Evolutionary conservation across 2,329 filamentous ascomycete species (phyloP), one percentile per base, ranked within the genome.

Genomic region (Aureobasidium zeae): DNA sequence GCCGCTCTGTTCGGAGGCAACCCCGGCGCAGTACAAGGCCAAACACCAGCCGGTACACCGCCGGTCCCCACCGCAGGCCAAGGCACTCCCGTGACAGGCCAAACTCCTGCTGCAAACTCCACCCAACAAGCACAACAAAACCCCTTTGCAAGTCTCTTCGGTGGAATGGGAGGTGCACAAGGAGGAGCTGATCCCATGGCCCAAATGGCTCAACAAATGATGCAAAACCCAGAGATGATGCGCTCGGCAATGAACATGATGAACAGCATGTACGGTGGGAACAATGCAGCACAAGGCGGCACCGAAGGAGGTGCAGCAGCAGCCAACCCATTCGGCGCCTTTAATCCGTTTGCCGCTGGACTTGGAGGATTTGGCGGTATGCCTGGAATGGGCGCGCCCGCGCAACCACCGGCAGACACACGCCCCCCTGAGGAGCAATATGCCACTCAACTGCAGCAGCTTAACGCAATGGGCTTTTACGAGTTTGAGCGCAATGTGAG

Each of bases 391-490:
- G 62, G 48, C 8, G 44, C 52, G 19, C 52, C 51, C 13, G 52
- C 54, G 34, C 60, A 73, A 2, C n/a, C n/a, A n/a, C 83, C 86
- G 4, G 64, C 74, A 2, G 91, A 98, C 64, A 94, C 74, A 57
- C 76, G 89, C 49, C 88, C 91, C 4, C 89, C 91, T 0, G 91
- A 98, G 69, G 91, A 96, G 64, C 73, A 86, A 47, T 98, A 94
- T 55, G 87, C 84, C 3, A 80, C 85, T 22, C 89, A 98, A 65
- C 70, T 98, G 37, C 74, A 86, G 48, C 87, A 96, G 66, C 68
- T 98, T 50, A 98, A 98, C 62, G 91, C 96, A 52, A 98, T 98
- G 91, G 91, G 91, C 3, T 98, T 98, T 66, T 94, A 79, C 60
- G 88, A 98, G 59, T 98, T 96, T 58, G 89, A 98, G 41, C 71